Evolutionary conservation across 257 asterid genomes (phyloP).

Genomic region (Thymus quinquecostatus): DNA sequence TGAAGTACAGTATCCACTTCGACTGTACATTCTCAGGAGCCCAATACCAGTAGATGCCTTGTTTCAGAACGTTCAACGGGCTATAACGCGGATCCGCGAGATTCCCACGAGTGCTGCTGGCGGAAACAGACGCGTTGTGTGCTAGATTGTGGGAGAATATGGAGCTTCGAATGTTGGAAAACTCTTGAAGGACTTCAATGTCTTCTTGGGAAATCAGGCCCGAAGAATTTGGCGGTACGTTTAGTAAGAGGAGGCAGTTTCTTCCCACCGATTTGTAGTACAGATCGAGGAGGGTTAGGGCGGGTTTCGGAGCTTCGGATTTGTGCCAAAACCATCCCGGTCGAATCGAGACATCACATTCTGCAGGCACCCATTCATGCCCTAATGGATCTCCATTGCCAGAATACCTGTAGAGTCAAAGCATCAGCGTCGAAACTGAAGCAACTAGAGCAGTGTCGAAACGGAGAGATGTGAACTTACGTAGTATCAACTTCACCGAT

Average conservation of each 20-base stretch:
- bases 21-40: constrained; percentile 59
- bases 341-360: constrained; percentile 90
- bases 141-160: constrained; percentile 75
- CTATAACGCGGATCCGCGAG: constrained; percentile 39
- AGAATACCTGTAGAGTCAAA: constrained; percentile 54
- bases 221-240: constrained; percentile 92
- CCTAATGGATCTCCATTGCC: constrained; percentile 82
- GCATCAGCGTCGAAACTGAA: constrained; percentile 5
- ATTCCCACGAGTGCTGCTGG: constrained; percentile 76
- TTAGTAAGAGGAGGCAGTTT: constrained; percentile 80
- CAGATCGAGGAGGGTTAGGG: constrained; percentile 77
- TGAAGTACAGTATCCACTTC: constrained; percentile 52
- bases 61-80: constrained; percentile 57
- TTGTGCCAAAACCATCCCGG: constrained; percentile 98
- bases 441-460: neutral
- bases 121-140: constrained; percentile 51
- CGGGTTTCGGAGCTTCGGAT: constrained; percentile 79
- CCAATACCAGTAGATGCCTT: constrained; percentile 77
- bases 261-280: constrained; percentile 92
- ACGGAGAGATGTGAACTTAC: constrained; percentile 50
- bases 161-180: constrained; percentile 55
- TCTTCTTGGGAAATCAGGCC: constrained; percentile 90
- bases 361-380: constrained; percentile 93
- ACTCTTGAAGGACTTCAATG: constrained; percentile 75
- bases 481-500: constrained; percentile 60